phyloP scores from a whole-genome alignment of 1,284 basidiomycete species.

The Thecaphora thlaspeos region DNA sequence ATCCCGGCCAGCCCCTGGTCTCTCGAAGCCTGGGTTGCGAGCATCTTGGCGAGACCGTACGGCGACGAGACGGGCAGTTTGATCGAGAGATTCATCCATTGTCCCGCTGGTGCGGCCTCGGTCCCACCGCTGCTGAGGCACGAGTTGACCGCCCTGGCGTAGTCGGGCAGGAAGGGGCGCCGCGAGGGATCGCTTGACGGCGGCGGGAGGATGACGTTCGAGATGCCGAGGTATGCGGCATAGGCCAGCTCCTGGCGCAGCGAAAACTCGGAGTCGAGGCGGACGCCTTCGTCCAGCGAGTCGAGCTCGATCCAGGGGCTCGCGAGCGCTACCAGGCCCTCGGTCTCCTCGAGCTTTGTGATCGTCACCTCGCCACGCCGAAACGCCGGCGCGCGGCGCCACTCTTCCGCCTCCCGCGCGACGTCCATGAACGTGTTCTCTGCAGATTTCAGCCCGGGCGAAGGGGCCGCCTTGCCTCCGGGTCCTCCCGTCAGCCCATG shows the following conservation, averaged over 20 bases:
- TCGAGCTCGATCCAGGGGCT: conserved; percentile 96
- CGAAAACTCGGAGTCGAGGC: conserved; percentile 93
- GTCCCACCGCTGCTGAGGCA: conserved; percentile 37
- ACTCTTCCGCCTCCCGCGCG: conserved; percentile 73
- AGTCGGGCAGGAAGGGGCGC: conserved; percentile 79
- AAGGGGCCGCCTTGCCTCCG: conserved; percentile 11
- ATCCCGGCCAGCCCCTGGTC: conserved; percentile 16
- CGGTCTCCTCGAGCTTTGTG: conserved; percentile 80
- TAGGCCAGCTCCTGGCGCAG: conserved; percentile 89
- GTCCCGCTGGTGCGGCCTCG: conserved; percentile 36
- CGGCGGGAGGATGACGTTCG: conserved; percentile 82
- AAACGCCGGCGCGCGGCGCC: conserved; percentile 81
- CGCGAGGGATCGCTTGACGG: conserved; percentile 67
- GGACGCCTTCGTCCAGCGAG: conserved; percentile 85
- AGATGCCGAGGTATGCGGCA: conserved; percentile 85
- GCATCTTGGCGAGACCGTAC: conserved; percentile 33
- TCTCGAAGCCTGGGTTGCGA: conserved; percentile 29
- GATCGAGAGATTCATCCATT: conserved; percentile 47
- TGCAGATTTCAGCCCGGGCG: conserved; percentile 6
- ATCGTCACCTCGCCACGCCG: conserved; percentile 82
- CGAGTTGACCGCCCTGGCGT: conserved; percentile 74
- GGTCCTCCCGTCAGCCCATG: conserved; percentile 15
- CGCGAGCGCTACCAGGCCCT: conserved; percentile 72
- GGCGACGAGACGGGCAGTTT: conserved; percentile 52
- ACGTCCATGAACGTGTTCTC: conserved; percentile 13